Percentiles rank a stretch among this genome's conserved stretches.
Evolutionary conservation across 108 stramenopile species (phyloP).

Genomic region (Licmophora abbreviata): DNA sequence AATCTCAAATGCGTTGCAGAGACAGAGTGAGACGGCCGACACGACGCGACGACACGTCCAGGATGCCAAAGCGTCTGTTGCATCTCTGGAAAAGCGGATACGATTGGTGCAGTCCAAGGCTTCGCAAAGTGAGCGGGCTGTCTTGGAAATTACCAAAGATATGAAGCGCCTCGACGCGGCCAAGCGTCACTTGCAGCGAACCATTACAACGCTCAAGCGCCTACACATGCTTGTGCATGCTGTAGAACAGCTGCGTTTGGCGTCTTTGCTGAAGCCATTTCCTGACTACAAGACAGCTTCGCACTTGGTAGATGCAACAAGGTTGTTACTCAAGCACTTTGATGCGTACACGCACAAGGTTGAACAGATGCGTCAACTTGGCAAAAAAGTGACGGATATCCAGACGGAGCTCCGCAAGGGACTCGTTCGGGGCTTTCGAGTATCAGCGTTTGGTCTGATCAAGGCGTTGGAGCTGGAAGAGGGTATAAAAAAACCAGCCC

Average conservation of each 20-base stretch:
- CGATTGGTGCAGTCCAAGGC: slow-evolving; percentile 60
- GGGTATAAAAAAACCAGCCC: not conserved
- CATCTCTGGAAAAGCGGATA: slow-evolving; percentile 45
- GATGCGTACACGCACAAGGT: slow-evolving; percentile 61
- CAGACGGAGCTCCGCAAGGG: slow-evolving; percentile 46
- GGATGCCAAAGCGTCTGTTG: slow-evolving; percentile 57
- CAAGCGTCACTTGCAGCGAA: slow-evolving; percentile 91
- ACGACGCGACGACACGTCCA: slow-evolving; percentile 54
- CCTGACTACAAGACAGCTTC: slow-evolving; percentile 82
- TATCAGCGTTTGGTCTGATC: slow-evolving; percentile 43
- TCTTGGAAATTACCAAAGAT: slow-evolving; percentile 83
- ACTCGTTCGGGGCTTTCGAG: slow-evolving; percentile 54
- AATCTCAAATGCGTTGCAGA: slow-evolving; percentile 60
- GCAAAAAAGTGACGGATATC: slow-evolving; percentile 51
- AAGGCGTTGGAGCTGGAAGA: slow-evolving; percentile 32
- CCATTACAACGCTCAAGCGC: slow-evolving; percentile 94
- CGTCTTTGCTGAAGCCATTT: slow-evolving; percentile 43
- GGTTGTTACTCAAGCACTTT: slow-evolving; percentile 81
- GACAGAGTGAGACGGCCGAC: slow-evolving; percentile 60
- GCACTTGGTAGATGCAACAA: slow-evolving; percentile 88
- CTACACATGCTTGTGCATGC: slow-evolving; percentile 97
- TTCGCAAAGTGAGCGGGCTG: slow-evolving; percentile 60
- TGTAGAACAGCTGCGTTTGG: slow-evolving; percentile 81
- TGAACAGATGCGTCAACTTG: slow-evolving; percentile 46
- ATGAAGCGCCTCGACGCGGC: slow-evolving; percentile 96